Evolutionary conservation across 257 asterid species (phyloP).

Genomic region (Solanum boliviense): DNA sequence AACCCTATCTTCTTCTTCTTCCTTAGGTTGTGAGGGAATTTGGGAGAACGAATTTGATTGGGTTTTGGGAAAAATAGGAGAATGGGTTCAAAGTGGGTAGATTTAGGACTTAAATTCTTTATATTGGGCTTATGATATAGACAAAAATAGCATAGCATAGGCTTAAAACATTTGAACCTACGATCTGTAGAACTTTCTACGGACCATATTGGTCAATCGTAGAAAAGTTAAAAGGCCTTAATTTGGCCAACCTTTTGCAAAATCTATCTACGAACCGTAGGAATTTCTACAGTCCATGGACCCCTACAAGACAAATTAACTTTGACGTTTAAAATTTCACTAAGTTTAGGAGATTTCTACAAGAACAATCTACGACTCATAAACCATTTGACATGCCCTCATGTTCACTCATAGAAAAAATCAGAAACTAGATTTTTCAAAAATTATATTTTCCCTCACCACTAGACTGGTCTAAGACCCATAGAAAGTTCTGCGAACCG

Average conservation of each 20-base stretch:
- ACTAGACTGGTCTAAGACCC: too few species aligned
- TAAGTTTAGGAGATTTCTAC: not conserved
- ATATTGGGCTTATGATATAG: not conserved
- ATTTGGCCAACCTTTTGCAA: not conserved
- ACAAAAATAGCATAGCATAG: not conserved
- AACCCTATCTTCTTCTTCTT: not conserved
- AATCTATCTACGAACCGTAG: not conserved
- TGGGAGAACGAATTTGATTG: not conserved
- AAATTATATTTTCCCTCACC: too few species aligned
- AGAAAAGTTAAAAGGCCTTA: not conserved
- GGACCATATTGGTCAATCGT: not conserved
- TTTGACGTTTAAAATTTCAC: not conserved
- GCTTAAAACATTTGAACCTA: too few species aligned
- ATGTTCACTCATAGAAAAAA: too few species aligned
- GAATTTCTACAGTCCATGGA: not conserved
- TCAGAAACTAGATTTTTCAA: too few species aligned
- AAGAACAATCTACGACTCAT: not conserved
- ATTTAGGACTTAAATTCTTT: not conserved
- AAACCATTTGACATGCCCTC: too few species aligned
- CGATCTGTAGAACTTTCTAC: not conserved
- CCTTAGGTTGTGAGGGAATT: not conserved
- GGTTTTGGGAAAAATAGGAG: not conserved
- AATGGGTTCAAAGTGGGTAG: not conserved
- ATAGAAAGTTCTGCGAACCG: too few species aligned
- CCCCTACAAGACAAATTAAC: not conserved